Percentiles rank a stretch among this genome's conserved stretches.
Conservation (phyloP, 1,284 basidiomycete genomes). For the Sporisorium iseilematis-ciliati region DNA sequence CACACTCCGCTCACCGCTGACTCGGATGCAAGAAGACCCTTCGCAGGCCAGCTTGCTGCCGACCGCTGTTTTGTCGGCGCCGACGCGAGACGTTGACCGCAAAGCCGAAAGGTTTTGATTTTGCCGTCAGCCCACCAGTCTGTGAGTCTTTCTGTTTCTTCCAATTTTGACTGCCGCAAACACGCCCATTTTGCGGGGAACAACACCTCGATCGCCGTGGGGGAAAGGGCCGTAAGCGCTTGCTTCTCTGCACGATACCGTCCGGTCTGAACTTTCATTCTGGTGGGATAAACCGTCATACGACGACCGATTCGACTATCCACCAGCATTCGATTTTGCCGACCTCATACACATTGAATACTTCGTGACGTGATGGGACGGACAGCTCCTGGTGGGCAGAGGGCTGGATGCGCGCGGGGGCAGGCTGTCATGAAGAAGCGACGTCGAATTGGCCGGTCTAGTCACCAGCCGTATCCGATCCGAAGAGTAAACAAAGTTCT, state of each 20-base stretch:
- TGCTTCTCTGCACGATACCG: too few relatives aligned
- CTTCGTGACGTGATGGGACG: too few relatives aligned
- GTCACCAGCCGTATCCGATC: conserved; percentile 9
- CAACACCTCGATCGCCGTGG: conserved; percentile 19
- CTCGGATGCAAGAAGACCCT: conserved; percentile 9
- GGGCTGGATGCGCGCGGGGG: conserved; percentile 1
- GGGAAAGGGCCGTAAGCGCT: conserved; percentile 3
- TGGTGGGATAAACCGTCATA: too few relatives aligned
- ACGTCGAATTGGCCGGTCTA: conserved; percentile 12
- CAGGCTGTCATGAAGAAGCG: background rate
- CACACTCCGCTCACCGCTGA: background rate
- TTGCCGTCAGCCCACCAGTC: too few relatives aligned
- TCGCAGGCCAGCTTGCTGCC: background rate
- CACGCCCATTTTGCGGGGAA: conserved; percentile 4
- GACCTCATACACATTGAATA: too few relatives aligned
- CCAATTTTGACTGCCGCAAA: too few relatives aligned
- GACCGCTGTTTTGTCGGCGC: conserved; percentile 26
- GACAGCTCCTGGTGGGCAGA: too few relatives aligned
- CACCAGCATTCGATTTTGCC: too few relatives aligned
- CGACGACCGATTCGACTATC: too few relatives aligned
- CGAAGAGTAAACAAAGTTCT: conserved; percentile 8
- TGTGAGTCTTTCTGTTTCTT: too few relatives aligned
- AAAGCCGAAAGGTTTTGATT: background rate
- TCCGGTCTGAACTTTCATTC: too few relatives aligned
- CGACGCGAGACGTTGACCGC: conserved; percentile 12